Conservation (phyloP, 2,329 filamentous ascomycete genomes). For the Arthrobotrys sinensis region DNA sequence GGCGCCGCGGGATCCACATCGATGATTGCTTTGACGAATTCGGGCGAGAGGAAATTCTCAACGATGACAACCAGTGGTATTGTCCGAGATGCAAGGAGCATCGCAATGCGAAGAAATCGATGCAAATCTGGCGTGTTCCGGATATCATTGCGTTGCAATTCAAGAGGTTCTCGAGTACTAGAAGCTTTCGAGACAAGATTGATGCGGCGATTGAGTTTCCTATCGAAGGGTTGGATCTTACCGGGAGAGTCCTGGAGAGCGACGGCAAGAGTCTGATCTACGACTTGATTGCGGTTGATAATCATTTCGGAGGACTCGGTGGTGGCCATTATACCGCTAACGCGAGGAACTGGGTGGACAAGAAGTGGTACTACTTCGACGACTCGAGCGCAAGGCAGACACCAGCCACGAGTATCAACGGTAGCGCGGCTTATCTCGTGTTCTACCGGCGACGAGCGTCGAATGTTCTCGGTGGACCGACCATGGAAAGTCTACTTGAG, state of each 20-base stretch:
- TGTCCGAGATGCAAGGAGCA: constrained; percentile 96
- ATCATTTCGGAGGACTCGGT: constrained; percentile 92
- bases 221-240: constrained; percentile 86
- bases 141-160: constrained; percentile 96
- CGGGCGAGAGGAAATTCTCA: constrained; percentile 91
- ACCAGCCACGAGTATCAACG: constrained; percentile 47
- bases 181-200: constrained; percentile 88
- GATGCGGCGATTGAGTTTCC: constrained; percentile 94
- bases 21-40: constrained; percentile 96
- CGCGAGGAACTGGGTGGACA: constrained; percentile 91
- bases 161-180: constrained; percentile 91
- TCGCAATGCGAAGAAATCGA: constrained; percentile 91
- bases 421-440: constrained; percentile 83
- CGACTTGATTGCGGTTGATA: constrained; percentile 94
- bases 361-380: constrained; percentile 96
- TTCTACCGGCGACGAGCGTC: constrained; percentile 93
- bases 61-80: constrained; percentile 97
- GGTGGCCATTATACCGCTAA: constrained; percentile 97
- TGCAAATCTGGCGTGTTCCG: constrained; percentile 96
- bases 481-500: constrained; percentile 67
- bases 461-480: constrained; percentile 79
- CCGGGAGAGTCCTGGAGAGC: constrained; percentile 81
- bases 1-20: constrained; percentile 83
- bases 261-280: constrained; percentile 89
- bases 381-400: constrained; percentile 73